phyloP scores from a whole-genome alignment of 2,329 filamentous ascomycete species.

The Alternaria sp. region DNA sequence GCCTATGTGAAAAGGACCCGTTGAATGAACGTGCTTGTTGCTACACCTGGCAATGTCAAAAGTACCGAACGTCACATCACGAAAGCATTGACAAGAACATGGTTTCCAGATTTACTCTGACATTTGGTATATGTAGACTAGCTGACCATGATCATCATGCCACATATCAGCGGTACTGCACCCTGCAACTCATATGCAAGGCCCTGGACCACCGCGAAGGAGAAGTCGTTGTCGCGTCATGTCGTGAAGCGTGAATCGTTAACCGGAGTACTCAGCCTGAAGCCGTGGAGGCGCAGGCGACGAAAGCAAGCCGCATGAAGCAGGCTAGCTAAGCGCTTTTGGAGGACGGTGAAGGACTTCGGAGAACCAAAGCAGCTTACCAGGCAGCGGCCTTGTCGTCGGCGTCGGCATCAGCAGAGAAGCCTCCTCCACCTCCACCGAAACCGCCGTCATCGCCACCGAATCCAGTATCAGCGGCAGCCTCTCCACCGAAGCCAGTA shows the following conservation, averaged over 20 bases:
- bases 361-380: slow-evolving; percentile 21
- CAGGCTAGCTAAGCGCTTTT: not conserved
- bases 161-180: slow-evolving; percentile 18
- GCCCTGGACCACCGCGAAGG: slow-evolving; percentile 19
- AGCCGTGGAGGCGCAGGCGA: slow-evolving; percentile 2
- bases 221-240: slow-evolving; percentile 2
- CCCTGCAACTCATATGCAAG: slow-evolving; percentile 2
- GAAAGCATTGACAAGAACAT: not conserved
- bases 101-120: not conserved
- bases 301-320: not conserved
- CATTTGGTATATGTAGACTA: slow-evolving; percentile 10
- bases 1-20: not conserved
- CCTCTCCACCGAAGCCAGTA: slow-evolving; percentile 14
- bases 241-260: slow-evolving; percentile 1
- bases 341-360: not conserved
- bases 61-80: not conserved
- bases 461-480: slow-evolving; percentile 7
- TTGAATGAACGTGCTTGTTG: not conserved
- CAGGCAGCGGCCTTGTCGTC: slow-evolving; percentile 36
- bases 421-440: slow-evolving; percentile 17
- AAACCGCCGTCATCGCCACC: slow-evolving; percentile 13
- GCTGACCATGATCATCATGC: slow-evolving; percentile 9
- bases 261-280: not conserved
- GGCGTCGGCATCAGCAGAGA: slow-evolving; percentile 19
- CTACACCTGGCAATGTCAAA: not conserved